A percentile compares a stretch with the other conserved stretches of the same genome.
These are phyloP conservation scores for Exophiala viscosa DNA, from an alignment of 2,329 filamentous ascomycete species.

Conservation along the genomic window DNA sequence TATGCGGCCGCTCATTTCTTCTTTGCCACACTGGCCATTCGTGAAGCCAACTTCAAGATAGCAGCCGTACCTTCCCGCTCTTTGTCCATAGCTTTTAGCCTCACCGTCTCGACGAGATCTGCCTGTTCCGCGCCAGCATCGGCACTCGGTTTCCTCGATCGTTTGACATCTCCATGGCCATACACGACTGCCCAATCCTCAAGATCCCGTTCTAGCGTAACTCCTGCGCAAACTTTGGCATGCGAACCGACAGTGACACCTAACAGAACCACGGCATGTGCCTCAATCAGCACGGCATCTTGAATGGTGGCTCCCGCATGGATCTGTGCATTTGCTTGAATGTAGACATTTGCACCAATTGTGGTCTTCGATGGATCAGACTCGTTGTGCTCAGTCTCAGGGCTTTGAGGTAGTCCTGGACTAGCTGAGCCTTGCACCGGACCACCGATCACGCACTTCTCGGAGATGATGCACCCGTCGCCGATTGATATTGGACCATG, in stretches of 20 bases:
- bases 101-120: conserved; percentile 53
- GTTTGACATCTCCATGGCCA: conserved; percentile 48
- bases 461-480: conserved; percentile 75
- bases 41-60: conserved; percentile 19
- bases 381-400: conserved; percentile 10
- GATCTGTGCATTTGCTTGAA: conserved; percentile 38
- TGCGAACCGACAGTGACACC: conserved; percentile 47
- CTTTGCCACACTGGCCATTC: conserved; percentile 25
- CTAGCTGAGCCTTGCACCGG: conserved; percentile 37
- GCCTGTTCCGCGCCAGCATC: conserved; percentile 22
- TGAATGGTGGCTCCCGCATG: conserved; percentile 39
- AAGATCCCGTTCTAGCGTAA: conserved; percentile 52
- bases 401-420: conserved; percentile 9
- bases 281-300: conserved; percentile 42
- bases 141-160: conserved; percentile 27
- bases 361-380: conserved; percentile 28
- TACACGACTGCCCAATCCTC: conserved; percentile 68
- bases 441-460: conserved; percentile 49
- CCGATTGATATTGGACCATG: conserved; percentile 77
- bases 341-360: conserved; percentile 38
- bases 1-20: conserved; percentile 17
- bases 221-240: conserved; percentile 66
- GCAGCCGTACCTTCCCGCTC: conserved; percentile 22
- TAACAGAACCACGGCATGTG: conserved; percentile 38
- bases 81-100: conserved; percentile 57